Base-by-base conservation (phyloP, 768 basidiomycete genomes). In the Pulveroboletus frians region DNA sequence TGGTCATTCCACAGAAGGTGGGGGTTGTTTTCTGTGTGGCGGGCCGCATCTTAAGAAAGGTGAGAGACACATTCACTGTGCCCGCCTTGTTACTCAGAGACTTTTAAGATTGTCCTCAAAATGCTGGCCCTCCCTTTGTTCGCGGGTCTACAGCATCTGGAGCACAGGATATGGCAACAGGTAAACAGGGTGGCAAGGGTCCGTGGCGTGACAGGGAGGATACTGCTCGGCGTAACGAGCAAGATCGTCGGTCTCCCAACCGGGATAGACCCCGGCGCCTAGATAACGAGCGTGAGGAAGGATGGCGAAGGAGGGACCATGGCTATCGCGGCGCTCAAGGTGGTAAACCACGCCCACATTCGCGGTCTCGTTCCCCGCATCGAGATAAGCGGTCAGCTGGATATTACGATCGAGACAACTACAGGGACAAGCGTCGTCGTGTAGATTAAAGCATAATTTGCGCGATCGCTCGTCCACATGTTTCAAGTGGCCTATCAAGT, bases 41-140 rank as follows among this genome's bases (percentile, higher is more conserved):
- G 94, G 94, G 0, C 87, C 90, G 6, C 95, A 97, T 74, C 71
- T 95, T 30, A 92, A 91, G 66, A 90, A 87, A 77, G 92, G 92
- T 88, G 52, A 20, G 65, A 37, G 21, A 35, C 17, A 10, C 3
- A 9, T 10, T 18, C 37, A 31, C 15, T 31, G 6, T 43, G 32
- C 17, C 15, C 5, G 13, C 44, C 18, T 4, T 38, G 13, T 51
- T 36, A 37, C 49, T 58, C 13, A 52, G 9, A 18, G n/a, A 9
- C 39, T 31, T 23, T 37, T 30, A 13, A 79, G 78, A 79, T 51
- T 79, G 78, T 54, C 78, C 78, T 34, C 75, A 79, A 64, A 78
- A 76, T 42, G 71, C 68, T 14, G 73, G 70, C n/a, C 67, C 69
- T 63, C 43, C 65, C 60, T 40, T 61, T 60, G 41, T 60, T 49